These are phyloP conservation scores for Teratosphaeria viscida DNA, from an alignment of 2,329 filamentous ascomycete species.

Conservation along the genomic window DNA sequence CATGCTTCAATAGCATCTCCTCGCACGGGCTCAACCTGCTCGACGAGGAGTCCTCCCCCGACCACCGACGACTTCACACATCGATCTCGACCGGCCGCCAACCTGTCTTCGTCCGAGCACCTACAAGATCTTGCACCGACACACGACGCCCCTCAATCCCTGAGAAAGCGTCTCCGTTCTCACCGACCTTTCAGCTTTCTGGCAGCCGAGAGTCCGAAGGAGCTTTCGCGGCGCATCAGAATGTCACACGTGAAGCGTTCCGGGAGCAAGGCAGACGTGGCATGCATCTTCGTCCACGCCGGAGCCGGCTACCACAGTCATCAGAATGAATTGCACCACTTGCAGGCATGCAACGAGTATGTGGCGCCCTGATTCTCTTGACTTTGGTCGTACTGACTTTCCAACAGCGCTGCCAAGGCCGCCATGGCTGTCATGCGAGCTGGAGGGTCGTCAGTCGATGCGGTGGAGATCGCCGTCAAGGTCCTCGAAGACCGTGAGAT, in stretches of 20 bases:
- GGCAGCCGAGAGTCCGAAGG: neutral
- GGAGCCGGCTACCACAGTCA: conserved; percentile 89
- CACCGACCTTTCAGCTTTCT: neutral
- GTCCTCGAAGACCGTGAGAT: conserved; percentile 88
- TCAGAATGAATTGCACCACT: conserved; percentile 73
- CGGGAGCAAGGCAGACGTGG: conserved; percentile 38
- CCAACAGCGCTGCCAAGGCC: conserved; percentile 61
- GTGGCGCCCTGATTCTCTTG: conserved; percentile 26
- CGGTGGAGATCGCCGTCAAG: conserved; percentile 79
- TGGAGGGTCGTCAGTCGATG: conserved; percentile 74
- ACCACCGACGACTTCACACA: neutral
- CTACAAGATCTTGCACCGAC: neutral
- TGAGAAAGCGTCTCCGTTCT: neutral
- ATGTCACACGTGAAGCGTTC: conserved; percentile 31
- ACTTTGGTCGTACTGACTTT: conserved; percentile 11
- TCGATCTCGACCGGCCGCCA: neutral
- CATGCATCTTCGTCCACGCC: conserved; percentile 88
- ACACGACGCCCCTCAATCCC: neutral
- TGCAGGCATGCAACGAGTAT: conserved; percentile 81
- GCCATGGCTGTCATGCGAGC: conserved; percentile 72
- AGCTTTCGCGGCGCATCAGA: conserved; percentile 5
- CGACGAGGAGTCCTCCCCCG: neutral
- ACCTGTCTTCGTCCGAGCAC: neutral
- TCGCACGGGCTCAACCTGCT: neutral
- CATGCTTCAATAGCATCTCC: neutral